Evolutionary conservation across 192 early-diverging fungal species (phyloP).

Genomic region (Gonapodya sp.): DNA sequence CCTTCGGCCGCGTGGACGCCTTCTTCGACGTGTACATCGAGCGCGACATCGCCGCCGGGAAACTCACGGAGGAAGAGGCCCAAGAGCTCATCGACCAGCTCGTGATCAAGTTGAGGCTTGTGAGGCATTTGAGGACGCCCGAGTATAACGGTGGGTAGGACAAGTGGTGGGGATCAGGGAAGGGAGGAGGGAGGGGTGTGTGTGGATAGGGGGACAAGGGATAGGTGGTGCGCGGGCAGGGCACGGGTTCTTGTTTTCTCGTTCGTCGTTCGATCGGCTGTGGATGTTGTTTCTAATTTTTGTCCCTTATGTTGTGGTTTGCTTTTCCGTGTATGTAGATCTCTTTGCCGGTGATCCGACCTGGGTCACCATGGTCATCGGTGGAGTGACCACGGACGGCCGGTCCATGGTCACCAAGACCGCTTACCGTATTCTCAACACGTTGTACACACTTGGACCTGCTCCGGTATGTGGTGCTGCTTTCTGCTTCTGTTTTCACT

Average conservation of each 20-base stretch:
- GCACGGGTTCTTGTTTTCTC: too few relatives aligned
- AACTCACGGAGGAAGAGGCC: constrained; percentile 17
- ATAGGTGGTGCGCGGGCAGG: too few relatives aligned
- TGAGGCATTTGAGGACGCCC: constrained; percentile 18
- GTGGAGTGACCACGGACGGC: constrained; percentile 17
- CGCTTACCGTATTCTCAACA: constrained; percentile 18
- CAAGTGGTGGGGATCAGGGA: too few relatives aligned
- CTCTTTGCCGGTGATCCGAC: constrained; percentile 21
- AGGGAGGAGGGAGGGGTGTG: too few relatives aligned
- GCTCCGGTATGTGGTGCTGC: constrained; percentile 11
- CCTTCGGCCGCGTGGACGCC: constrained; percentile 18
- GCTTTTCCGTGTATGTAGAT: background rate
- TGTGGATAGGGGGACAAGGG: too few relatives aligned
- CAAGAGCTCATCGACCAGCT: constrained; percentile 20
- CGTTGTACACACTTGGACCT: constrained; percentile 18
- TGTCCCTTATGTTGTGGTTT: too few relatives aligned
- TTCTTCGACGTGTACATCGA: constrained; percentile 22
- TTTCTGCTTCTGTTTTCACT: too few relatives aligned
- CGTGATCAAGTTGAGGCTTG: constrained; percentile 21
- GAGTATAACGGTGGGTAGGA: constrained; percentile 15
- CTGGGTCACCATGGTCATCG: constrained; percentile 20
- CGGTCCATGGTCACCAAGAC: constrained; percentile 18
- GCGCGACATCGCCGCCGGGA: constrained; percentile 17
- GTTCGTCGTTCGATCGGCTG: too few relatives aligned
- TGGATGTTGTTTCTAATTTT: too few relatives aligned